These are phyloP conservation scores for Plasmodium reichenowi DNA, from an alignment of 169 alveolate genomes.

Conservation along the genomic window DNA sequence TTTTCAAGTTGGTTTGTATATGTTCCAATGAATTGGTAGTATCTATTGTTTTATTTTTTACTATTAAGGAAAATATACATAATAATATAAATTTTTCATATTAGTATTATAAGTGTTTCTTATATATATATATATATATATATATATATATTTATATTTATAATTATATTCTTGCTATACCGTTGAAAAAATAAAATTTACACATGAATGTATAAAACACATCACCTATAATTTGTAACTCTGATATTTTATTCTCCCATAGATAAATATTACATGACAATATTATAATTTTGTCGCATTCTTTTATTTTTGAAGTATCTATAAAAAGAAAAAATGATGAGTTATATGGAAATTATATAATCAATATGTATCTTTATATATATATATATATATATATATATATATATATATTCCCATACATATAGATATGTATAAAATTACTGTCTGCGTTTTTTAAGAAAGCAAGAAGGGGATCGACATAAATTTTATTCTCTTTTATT, in stretches of 20 bases:
- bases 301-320: conserved; percentile 36
- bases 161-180: conserved; percentile 4
- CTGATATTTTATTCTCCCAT: conserved; percentile 46
- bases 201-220: conserved; percentile 14
- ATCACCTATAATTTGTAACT: conserved; percentile 41
- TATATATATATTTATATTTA: background rate
- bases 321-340: background rate
- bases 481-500: conserved; percentile 4
- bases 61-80: background rate
- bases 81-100: no score
- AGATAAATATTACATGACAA: conserved; percentile 48
- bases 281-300: conserved; percentile 48
- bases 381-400: background rate
- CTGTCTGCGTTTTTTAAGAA: conserved; percentile 53
- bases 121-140: background rate
- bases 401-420: background rate
- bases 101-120: background rate
- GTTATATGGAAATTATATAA: background rate
- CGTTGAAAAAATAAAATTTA: conserved; percentile 50
- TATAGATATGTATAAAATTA: background rate
- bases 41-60: conserved; percentile 3
- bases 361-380: background rate
- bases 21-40: conserved; percentile 5
- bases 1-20: conserved; percentile 1
- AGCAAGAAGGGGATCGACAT: conserved; percentile 57